Evolutionary conservation across 225 moss, liverwort and hornwort genomes (phyloP).

Genomic region (Bryum argenteum): DNA sequence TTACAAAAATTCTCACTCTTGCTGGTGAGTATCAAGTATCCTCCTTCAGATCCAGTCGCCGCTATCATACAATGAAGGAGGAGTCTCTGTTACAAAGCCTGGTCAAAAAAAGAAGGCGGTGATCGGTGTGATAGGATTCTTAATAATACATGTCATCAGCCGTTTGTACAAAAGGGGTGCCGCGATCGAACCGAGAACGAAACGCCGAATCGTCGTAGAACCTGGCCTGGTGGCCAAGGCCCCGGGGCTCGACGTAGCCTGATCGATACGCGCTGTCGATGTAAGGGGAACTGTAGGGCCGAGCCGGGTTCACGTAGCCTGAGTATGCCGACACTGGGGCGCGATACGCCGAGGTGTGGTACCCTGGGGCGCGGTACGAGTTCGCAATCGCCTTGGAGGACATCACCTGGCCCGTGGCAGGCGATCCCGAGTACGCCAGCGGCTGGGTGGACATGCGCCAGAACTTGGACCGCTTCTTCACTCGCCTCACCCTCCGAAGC

Average conservation of each 20-base stretch:
- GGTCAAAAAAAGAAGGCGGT: not conserved
- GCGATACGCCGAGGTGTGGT: slow-evolving; percentile 26
- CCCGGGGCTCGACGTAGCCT: slow-evolving; percentile 41
- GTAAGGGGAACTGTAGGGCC: slow-evolving; percentile 46
- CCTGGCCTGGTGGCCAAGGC: not conserved
- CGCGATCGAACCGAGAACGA: slow-evolving; percentile 29
- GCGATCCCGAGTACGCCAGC: slow-evolving; percentile 32
- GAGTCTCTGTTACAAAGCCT: not conserved
- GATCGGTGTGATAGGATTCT: not conserved
- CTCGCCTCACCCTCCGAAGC: slow-evolving; percentile 41
- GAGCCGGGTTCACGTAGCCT: slow-evolving; percentile 29
- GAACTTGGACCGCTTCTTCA: slow-evolving; percentile 45
- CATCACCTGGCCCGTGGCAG: not conserved
- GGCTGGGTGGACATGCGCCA: slow-evolving; percentile 49
- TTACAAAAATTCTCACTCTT: slow-evolving; percentile 21
- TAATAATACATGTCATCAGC: slow-evolving; percentile 20
- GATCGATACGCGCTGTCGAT: slow-evolving; percentile 50
- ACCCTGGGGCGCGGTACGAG: slow-evolving; percentile 35
- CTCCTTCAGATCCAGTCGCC: not conserved
- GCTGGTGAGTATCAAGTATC: not conserved
- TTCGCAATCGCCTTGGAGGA: slow-evolving; percentile 14
- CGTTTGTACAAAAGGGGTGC: slow-evolving; percentile 38
- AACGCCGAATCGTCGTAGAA: slow-evolving; percentile 39
- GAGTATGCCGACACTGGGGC: slow-evolving; percentile 11
- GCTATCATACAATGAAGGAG: slow-evolving; percentile 20